Percentiles rank a stretch among this genome's conserved stretches.
These are phyloP conservation scores for Phialemonium atrogriseum DNA, from an alignment of 2,329 filamentous ascomycete genomes.

Conservation along the genomic window DNA sequence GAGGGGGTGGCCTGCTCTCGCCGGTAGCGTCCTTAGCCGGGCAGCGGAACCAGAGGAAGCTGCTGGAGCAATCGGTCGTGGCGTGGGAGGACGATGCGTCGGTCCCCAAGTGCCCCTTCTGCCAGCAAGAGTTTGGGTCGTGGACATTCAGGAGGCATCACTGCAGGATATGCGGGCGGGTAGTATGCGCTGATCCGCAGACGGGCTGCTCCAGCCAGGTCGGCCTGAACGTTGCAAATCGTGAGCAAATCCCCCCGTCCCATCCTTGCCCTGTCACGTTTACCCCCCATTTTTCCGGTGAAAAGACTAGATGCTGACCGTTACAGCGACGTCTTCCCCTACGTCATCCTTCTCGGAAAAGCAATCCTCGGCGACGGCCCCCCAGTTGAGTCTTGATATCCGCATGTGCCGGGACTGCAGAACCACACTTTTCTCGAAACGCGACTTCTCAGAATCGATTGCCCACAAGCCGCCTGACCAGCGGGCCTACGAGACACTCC, in stretches of 20 bases:
- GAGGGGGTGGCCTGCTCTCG: conserved; percentile 43
- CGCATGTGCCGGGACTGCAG: conserved; percentile 90
- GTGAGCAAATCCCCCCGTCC: conserved; percentile 22
- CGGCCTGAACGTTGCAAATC: conserved; percentile 63
- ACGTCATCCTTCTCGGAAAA: too few relatives aligned
- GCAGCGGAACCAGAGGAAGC: conserved; percentile 68
- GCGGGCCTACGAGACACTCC: conserved; percentile 72
- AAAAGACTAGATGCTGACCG: too few relatives aligned
- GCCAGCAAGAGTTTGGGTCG: conserved; percentile 87
- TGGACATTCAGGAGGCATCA: conserved; percentile 93
- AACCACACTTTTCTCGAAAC: conserved; percentile 50
- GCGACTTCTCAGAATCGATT: conserved; percentile 69
- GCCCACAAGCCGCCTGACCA: conserved; percentile 63
- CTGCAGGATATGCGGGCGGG: conserved; percentile 84
- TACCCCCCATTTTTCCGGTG: too few relatives aligned
- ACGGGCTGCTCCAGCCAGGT: conserved; percentile 83
- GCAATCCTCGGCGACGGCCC: conserved; percentile 13
- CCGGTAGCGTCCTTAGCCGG: conserved; percentile 54
- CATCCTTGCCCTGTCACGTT: too few relatives aligned
- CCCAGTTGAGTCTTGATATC: conserved; percentile 65
- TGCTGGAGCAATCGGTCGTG: conserved; percentile 84
- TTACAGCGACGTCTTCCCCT: too few relatives aligned
- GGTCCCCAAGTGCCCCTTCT: conserved; percentile 81
- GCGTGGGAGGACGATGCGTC: conserved; percentile 88
- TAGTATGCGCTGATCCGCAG: conserved; percentile 81